phyloP scores from a whole-genome alignment of 1,284 basidiomycete species.

The Athelia psychrophila region DNA sequence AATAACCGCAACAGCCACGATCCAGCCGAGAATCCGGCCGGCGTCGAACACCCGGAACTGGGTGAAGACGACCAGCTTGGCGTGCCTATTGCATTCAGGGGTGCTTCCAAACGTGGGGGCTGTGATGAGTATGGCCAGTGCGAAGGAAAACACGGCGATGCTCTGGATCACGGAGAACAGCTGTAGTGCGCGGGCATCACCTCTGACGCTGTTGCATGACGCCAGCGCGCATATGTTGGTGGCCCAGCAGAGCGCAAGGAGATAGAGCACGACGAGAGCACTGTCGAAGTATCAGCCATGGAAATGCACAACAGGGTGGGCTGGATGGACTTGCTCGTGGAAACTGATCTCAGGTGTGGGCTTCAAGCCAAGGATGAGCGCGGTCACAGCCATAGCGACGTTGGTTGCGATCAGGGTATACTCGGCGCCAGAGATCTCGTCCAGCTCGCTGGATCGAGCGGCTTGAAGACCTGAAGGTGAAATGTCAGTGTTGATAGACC shows the following conservation, averaged over 20 bases:
- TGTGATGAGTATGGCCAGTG: constrained; percentile 17
- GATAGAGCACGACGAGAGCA: constrained; percentile 12
- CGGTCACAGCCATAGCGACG: constrained; percentile 21
- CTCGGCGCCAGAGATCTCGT: constrained; percentile 21
- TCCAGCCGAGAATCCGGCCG: constrained; percentile 16
- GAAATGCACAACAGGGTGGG: not conserved
- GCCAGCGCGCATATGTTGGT: constrained; percentile 17
- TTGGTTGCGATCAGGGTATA: constrained; percentile 26
- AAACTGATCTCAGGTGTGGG: constrained; percentile 20
- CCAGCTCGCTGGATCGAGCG: constrained; percentile 15
- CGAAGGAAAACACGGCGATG: constrained; percentile 20
- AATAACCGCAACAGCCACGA: constrained; percentile 9
- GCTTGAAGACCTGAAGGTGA: constrained; percentile 16
- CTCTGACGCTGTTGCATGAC: constrained; percentile 12
- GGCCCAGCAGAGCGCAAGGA: constrained; percentile 16
- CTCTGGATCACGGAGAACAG: constrained; percentile 17
- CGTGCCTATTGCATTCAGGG: constrained; percentile 17
- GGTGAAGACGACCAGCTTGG: constrained; percentile 21
- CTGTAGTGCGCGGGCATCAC: constrained; percentile 7
- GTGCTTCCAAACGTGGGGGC: constrained; percentile 15
- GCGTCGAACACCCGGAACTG: constrained; percentile 18
- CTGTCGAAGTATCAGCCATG: constrained; percentile 1
- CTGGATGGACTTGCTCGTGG: constrained; percentile 18
- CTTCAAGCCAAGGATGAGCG: constrained; percentile 22
- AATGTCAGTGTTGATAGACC: not conserved